phyloP scores from a whole-genome alignment of 805 yeast genomes.

The Alloascoidea africana region DNA sequence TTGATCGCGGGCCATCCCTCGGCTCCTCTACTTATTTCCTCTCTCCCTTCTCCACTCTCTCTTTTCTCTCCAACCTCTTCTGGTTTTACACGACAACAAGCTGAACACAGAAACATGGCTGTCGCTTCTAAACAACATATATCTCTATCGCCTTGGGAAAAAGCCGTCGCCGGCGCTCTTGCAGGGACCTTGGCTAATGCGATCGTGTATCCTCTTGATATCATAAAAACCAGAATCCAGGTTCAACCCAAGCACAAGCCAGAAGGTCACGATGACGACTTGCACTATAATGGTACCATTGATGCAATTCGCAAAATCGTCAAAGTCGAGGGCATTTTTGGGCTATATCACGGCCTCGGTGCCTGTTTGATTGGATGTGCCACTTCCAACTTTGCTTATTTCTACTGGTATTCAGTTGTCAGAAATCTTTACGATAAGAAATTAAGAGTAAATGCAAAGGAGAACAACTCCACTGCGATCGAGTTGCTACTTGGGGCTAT shows the following conservation, averaged over 20 bases:
- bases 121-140: too few species aligned
- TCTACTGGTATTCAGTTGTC: constrained; percentile 74
- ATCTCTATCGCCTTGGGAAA: constrained; percentile 59
- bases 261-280: constrained; percentile 6
- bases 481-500: constrained; percentile 64
- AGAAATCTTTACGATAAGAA: constrained; percentile 39
- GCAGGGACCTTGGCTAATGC: constrained; percentile 74
- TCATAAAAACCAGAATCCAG: constrained; percentile 63
- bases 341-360: constrained; percentile 59
- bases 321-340: constrained; percentile 39
- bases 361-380: constrained; percentile 60
- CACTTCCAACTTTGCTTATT: constrained; percentile 67
- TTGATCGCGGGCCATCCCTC: too few species aligned
- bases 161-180: constrained; percentile 70
- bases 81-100: too few species aligned
- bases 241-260: constrained; percentile 28
- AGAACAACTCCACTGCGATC: constrained; percentile 33
- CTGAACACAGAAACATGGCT: too few species aligned
- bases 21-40: too few species aligned
- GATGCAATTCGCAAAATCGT: constrained; percentile 52
- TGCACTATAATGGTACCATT: constrained; percentile 34
- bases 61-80: too few species aligned
- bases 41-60: too few species aligned
- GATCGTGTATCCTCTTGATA: constrained; percentile 67
- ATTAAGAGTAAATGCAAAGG: constrained; percentile 7